phyloP scores from a whole-genome alignment of 768 basidiomycete genomes.

The Boletellus ananas region DNA sequence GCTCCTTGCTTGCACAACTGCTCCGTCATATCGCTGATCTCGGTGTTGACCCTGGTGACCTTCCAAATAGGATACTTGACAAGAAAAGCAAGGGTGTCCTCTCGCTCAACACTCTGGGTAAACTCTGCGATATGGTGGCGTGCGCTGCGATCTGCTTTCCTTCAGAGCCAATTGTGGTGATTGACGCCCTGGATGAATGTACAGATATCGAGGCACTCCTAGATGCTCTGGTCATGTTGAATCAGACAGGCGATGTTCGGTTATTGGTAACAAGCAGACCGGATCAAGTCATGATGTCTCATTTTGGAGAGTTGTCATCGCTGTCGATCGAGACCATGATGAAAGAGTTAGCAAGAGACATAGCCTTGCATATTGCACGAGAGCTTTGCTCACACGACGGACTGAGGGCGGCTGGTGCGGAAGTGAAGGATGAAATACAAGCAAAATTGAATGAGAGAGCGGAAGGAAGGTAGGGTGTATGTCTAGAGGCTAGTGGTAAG shows the following conservation, averaged over 20 bases:
- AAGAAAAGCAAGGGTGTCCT: background rate
- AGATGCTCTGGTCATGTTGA: background rate
- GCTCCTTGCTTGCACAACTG: background rate
- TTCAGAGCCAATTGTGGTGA: background rate
- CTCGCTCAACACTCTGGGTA: background rate
- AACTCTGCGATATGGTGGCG: background rate
- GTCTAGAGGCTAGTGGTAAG: background rate
- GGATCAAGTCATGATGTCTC: no score
- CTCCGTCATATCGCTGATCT: background rate
- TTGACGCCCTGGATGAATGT: background rate
- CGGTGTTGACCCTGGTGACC: background rate
- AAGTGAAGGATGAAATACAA: background rate
- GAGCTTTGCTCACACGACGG: background rate
- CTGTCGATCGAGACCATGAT: background rate
- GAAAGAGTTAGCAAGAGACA: background rate
- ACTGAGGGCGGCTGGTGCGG: background rate
- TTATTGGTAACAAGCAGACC: no score
- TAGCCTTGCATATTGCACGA: background rate
- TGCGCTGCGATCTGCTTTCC: background rate
- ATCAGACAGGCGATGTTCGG: no score
- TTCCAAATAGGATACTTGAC: background rate
- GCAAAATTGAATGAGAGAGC: background rate
- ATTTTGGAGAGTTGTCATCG: no score
- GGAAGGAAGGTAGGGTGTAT: background rate
- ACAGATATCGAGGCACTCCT: background rate